Evolutionary conservation across 306 rosid genomes (phyloP).

Genomic region (Ceratonia siliqua): DNA sequence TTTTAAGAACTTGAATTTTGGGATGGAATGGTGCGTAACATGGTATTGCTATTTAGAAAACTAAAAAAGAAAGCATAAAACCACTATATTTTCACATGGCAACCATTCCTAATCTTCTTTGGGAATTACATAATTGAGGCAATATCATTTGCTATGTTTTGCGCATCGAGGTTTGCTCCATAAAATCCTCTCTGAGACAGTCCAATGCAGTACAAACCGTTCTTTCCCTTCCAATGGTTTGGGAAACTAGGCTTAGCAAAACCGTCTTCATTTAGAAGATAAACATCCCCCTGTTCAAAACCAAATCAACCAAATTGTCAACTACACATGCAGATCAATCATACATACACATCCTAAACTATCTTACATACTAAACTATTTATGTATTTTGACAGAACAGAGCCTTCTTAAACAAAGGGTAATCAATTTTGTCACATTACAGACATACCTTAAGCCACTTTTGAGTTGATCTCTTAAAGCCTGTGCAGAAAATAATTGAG

Average conservation of each 20-base stretch:
- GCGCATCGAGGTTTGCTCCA: constrained; percentile 62
- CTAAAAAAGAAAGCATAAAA: too few relatives aligned
- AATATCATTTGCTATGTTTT: constrained; percentile 56
- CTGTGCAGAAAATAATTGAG: constrained; percentile 68
- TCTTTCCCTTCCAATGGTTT: constrained; percentile 67
- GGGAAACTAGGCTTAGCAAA: constrained; percentile 47
- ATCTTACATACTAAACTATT: neutral
- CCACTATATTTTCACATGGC: neutral
- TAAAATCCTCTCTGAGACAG: constrained; percentile 53
- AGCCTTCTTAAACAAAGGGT: neutral
- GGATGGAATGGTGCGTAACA: too few relatives aligned
- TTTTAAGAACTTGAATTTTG: too few relatives aligned
- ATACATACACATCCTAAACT: neutral
- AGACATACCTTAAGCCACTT: constrained; percentile 67
- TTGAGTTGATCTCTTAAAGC: constrained; percentile 65
- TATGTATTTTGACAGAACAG: neutral
- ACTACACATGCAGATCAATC: too few relatives aligned
- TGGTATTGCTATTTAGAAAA: too few relatives aligned
- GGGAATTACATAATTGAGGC: neutral
- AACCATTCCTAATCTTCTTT: neutral
- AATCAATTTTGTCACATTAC: neutral
- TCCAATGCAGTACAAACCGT: constrained; percentile 70
- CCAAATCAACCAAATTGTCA: neutral
- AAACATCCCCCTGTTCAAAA: constrained; percentile 51
- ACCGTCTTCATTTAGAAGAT: constrained; percentile 62